Base-by-base conservation (phyloP, 2,329 filamentous ascomycete genomes). In the Colletotrichum phormii region DNA sequence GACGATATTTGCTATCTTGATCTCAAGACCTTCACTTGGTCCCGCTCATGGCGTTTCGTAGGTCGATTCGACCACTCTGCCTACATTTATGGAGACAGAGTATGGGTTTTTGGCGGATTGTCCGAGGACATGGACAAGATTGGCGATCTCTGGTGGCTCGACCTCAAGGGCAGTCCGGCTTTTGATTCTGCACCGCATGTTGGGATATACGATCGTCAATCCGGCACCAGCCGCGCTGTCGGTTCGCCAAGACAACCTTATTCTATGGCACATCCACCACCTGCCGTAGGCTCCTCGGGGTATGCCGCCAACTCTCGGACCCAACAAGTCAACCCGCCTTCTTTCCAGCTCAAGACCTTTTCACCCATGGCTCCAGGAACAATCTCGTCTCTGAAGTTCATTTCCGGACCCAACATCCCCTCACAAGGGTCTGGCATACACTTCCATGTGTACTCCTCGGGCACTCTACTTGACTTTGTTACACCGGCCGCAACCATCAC, bases 1-100 rank as follows among this genome's bases (percentile, higher is more conserved):
- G 96, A 98, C 80, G 97, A 99, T 80, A 95, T 99, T 63, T 98
- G 95, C 85, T 99, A 97, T 79, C 89, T 99, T 61, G 97, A 99
- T 80, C 87, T 99, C 59, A 98, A 97, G 85, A 98, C 97, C 2
- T 98, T 95, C 88, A 98, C 95, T 0, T 99, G 97, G 97, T 98
- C 96, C 68, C 92, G 95, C 70, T 92, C 95, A 53, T 99, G 97
- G 97, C 94, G 93, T 74, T 99, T 99, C 80, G 95, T 98, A 31
- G 92, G 94, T 61, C 91, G 97, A 51, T 99, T 98, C 80, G 97
- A 99, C 78, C 97, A 99, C 80, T 95, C 95, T 18, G 95, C 94
- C 64, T 98, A 96, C 88, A 93, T 99, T 72, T 98, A 95, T 89
- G 88, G 93, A 67, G 95, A 97, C 75, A 91, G 95, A 55, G 92